Conservation (phyloP, 176 grass and related monocot species). For the Oryza meridionalis region DNA sequence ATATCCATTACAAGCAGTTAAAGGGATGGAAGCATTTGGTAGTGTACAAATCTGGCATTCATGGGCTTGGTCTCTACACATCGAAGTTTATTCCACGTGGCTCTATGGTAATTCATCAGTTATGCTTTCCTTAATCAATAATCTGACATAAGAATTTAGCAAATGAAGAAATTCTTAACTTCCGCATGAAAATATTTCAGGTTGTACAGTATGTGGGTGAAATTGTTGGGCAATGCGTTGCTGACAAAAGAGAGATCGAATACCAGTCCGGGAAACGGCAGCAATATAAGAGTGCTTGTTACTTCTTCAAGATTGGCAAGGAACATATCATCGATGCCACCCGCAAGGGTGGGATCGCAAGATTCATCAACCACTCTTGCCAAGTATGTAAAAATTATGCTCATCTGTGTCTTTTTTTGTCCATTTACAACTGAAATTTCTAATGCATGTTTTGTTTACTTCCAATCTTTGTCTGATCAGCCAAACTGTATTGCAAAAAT, state of each 20-base stretch:
- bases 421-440: conserved; percentile 4
- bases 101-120: conserved; percentile 67
- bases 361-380: conserved; percentile 96
- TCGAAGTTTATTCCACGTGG: conserved; percentile 77
- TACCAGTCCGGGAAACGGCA: conserved; percentile 79
- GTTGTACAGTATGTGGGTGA: conserved; percentile 98
- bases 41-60: conserved; percentile 93
- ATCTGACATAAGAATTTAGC: conserved; percentile 2
- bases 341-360: conserved; percentile 87
- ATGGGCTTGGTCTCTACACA: conserved; percentile 95
- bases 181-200: conserved; percentile 47
- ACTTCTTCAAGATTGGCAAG: conserved; percentile 91
- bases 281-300: conserved; percentile 86
- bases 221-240: conserved; percentile 72
- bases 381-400: conserved; percentile 50
- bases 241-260: conserved; percentile 86
- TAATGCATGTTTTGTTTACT: conserved; percentile 23
- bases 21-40: conserved; percentile 91
- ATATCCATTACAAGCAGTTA: conserved; percentile 68
- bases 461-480: conserved; percentile 54
- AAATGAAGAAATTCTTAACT: conserved; percentile 15
- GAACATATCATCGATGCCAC: conserved; percentile 96
- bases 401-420: conserved; percentile 4
- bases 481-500: conserved; percentile 94
- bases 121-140: not conserved